Conservation (phyloP, 345 rosid genomes). For the Salix brachista region DNA sequence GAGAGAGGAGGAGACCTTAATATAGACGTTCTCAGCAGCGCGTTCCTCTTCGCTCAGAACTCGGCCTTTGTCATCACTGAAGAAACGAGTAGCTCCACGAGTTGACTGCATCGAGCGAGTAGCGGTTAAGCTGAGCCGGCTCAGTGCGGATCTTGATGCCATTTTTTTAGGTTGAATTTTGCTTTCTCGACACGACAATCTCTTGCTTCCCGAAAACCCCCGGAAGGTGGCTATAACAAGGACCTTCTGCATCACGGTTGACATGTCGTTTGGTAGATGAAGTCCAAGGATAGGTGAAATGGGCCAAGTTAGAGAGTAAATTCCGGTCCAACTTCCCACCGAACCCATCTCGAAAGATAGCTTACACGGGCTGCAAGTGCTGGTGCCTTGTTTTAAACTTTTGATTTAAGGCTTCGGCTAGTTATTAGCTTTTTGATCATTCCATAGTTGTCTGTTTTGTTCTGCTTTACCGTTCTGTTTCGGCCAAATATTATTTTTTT, state of each 20-base stretch:
- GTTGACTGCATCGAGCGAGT: conserved; percentile 42
- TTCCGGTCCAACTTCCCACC: no score
- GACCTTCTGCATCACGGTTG: neutral
- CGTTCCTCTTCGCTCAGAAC: conserved; percentile 86
- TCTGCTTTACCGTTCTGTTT: no score
- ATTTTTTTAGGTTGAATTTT: conserved; percentile 8
- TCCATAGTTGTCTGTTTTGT: no score
- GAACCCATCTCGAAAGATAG: no score
- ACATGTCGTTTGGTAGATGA: neutral
- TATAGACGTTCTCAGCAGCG: conserved; percentile 70
- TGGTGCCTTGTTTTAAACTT: no score
- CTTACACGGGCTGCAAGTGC: no score
- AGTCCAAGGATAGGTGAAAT: neutral
- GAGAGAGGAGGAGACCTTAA: conserved; percentile 41
- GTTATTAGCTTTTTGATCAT: no score
- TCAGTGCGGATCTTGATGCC: conserved; percentile 42
- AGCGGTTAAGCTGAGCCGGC: conserved; percentile 28
- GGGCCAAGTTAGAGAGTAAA: neutral
- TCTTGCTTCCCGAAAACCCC: neutral
- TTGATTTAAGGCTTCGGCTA: no score
- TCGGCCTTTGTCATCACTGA: conserved; percentile 65
- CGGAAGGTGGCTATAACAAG: neutral
- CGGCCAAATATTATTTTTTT: no score
- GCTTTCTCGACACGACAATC: neutral
- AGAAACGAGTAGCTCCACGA: conserved; percentile 53